phyloP scores from a whole-genome alignment of 73 alveolate genomes.

The Paraurostyla sp. region DNA sequence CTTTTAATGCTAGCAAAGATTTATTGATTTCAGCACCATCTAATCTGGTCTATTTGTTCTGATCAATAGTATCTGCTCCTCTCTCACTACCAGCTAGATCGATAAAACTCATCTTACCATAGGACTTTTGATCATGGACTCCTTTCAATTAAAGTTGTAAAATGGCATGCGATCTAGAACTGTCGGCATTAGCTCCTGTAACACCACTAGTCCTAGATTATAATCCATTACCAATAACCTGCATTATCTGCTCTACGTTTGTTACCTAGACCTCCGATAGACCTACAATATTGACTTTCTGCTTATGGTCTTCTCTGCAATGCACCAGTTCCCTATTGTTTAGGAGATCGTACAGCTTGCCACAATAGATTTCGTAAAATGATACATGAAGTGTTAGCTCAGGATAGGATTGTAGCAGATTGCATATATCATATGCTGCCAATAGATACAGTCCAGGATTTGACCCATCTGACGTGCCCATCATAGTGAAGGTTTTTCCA shows the following conservation, averaged over 20 bases:
- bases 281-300: constrained; percentile 97
- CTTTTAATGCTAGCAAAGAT: constrained; percentile 99
- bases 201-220: constrained; percentile 93
- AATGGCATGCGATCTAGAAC: constrained; percentile 96
- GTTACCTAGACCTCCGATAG: constrained; percentile 85
- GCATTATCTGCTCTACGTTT: constrained; percentile 90
- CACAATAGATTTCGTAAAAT: constrained; percentile 99
- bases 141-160: constrained; percentile 87
- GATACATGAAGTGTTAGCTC: constrained; percentile 91
- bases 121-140: constrained; percentile 77
- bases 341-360: constrained; percentile 98
- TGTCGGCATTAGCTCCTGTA: constrained; percentile 96
- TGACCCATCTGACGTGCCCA: constrained; percentile 80
- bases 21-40: constrained; percentile 99
- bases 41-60: constrained; percentile 95
- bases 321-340: constrained; percentile 92
- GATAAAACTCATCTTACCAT: constrained; percentile 96
- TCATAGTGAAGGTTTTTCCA: constrained; percentile 92
- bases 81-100: constrained; percentile 99
- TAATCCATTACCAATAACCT: constrained; percentile 91
- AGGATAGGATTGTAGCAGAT: constrained; percentile 79
- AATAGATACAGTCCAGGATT: constrained; percentile 98
- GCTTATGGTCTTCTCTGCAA: constrained; percentile 99
- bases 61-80: constrained; percentile 99
- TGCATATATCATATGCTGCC: constrained; percentile 97